These are phyloP conservation scores for Phytomonas francai DNA, from an alignment of 208 protist species.

Conservation along the genomic window DNA sequence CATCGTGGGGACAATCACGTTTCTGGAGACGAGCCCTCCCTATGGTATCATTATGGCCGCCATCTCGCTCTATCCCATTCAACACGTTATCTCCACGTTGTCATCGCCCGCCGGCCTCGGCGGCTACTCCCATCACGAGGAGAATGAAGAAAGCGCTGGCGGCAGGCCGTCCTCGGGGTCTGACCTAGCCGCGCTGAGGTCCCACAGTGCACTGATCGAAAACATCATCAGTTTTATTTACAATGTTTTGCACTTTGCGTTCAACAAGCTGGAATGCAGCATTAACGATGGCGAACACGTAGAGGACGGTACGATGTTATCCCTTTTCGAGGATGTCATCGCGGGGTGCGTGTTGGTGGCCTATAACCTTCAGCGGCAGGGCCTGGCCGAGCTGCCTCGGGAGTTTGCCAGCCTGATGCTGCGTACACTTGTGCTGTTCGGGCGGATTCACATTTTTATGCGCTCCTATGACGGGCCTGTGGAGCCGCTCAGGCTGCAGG, in stretches of 20 bases:
- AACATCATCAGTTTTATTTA: conserved; percentile 41
- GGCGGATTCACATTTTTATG: conserved; percentile 17
- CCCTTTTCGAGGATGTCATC: conserved; percentile 65
- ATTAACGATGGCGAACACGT: conserved; percentile 30
- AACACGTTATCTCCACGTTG: conserved; percentile 17
- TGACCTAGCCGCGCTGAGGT: conserved; percentile 6
- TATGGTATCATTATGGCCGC: conserved; percentile 68
- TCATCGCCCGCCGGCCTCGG: too few relatives aligned
- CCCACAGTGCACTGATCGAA: conserved; percentile 11
- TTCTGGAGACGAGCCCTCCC: conserved; percentile 49
- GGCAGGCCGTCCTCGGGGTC: too few relatives aligned
- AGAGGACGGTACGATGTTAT: conserved; percentile 32
- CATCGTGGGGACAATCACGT: conserved; percentile 55
- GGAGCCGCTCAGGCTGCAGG: conserved; percentile 13
- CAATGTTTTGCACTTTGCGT: conserved; percentile 46
- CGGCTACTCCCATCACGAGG: too few relatives aligned
- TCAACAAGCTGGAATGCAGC: conserved; percentile 35
- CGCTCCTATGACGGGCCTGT: conserved; percentile 12
- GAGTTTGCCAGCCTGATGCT: conserved; percentile 35
- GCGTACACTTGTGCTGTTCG: conserved; percentile 22
- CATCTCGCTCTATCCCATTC: conserved; percentile 56
- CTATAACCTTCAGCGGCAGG: conserved; percentile 35
- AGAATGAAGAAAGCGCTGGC: too few relatives aligned
- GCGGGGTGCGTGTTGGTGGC: conserved; percentile 37
- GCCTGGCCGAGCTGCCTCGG: conserved; percentile 31